These are phyloP conservation scores for Dalbergia oliveri DNA, from an alignment of 306 rosid species.

Conservation along the genomic window DNA sequence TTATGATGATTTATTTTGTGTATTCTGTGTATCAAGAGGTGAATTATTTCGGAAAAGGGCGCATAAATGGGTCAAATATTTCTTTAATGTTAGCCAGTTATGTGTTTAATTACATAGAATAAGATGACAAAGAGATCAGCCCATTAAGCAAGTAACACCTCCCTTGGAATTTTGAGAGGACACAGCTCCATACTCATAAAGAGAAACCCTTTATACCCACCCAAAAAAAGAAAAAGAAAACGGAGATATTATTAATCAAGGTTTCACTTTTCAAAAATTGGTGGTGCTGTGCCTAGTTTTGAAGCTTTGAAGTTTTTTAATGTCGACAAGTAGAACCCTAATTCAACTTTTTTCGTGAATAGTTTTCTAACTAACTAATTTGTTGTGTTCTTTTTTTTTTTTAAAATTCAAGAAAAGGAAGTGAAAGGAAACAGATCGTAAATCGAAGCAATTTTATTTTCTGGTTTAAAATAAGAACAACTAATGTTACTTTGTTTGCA, in stretches of 20 bases:
- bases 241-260: neutral
- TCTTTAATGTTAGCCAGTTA: too few relatives aligned
- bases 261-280: neutral
- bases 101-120: neutral
- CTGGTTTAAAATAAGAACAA: conserved; percentile 16
- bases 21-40: neutral
- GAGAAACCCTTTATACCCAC: neutral
- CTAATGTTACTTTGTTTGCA: conserved; percentile 37
- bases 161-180: conserved; percentile 2
- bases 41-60: neutral
- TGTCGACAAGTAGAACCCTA: neutral
- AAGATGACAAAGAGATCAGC: neutral
- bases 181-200: neutral
- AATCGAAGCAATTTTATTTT: conserved; percentile 4
- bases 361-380: neutral
- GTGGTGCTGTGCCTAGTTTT: neutral
- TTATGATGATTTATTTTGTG: too few relatives aligned
- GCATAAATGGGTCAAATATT: neutral
- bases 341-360: neutral
- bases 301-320: neutral
- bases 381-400: neutral
- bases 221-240: neutral
- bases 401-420: neutral
- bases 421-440: neutral
- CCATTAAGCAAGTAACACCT: conserved; percentile 16